Evolutionary conservation across 352 stramenopile species (phyloP).

Genomic region (Phytophthora meadii): DNA sequence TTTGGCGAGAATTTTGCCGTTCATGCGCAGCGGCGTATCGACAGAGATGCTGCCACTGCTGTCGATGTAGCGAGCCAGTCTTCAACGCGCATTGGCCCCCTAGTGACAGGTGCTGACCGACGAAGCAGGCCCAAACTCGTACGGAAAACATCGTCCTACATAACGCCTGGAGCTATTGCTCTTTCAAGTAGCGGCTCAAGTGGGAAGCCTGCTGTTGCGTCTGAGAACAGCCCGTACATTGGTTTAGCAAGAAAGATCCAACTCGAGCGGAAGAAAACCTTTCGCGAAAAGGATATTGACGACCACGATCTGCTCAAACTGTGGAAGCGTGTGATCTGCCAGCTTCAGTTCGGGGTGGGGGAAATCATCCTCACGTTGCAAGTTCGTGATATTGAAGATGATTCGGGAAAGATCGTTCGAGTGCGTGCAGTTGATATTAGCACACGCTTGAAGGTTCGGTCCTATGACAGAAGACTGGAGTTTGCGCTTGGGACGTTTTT

Average conservation of each 20-base stretch:
- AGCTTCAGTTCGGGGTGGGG: slow-evolving; percentile 64
- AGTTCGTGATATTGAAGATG: slow-evolving; percentile 52
- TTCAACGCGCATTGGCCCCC: slow-evolving; percentile 10
- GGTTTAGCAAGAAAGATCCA: slow-evolving; percentile 46
- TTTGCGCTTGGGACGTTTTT: slow-evolving; percentile 79
- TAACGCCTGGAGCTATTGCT: slow-evolving; percentile 26
- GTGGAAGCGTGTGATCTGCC: slow-evolving; percentile 74
- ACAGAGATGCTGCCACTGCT: slow-evolving; percentile 28
- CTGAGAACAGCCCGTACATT: slow-evolving; percentile 45
- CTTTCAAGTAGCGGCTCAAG: slow-evolving; percentile 38
- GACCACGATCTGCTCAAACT: slow-evolving; percentile 81
- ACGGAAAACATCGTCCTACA: slow-evolving; percentile 35
- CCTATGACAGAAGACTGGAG: slow-evolving; percentile 72
- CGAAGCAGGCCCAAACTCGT: slow-evolving; percentile 43
- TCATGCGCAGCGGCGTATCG: slow-evolving; percentile 42
- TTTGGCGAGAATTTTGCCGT: slow-evolving; percentile 74
- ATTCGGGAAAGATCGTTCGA: slow-evolving; percentile 58
- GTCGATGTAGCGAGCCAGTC: slow-evolving; percentile 11
- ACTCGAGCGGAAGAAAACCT: slow-evolving; percentile 45
- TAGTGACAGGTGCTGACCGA: slow-evolving; percentile 13
- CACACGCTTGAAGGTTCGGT: slow-evolving; percentile 66
- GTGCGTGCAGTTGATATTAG: slow-evolving; percentile 65
- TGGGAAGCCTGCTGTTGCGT: slow-evolving; percentile 20
- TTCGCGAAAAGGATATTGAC: slow-evolving; percentile 61
- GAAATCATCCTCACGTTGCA: slow-evolving; percentile 61